These are phyloP conservation scores for Mucor saturninus DNA, from an alignment of 371 early-diverging fungal species.

Conservation along the genomic window DNA sequence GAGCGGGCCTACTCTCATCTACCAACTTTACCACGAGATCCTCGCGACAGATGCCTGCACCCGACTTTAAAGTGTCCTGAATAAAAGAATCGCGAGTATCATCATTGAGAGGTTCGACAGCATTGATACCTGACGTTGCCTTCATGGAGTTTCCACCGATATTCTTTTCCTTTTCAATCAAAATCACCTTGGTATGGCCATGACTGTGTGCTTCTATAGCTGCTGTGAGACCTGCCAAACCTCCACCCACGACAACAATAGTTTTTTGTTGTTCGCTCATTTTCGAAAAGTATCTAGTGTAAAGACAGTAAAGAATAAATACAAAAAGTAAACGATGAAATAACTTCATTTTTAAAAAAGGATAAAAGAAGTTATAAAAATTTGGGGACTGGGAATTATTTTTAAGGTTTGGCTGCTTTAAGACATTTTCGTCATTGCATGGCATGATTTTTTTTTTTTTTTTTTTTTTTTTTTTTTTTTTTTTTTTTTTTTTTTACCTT, in stretches of 20 bases:
- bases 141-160: slow-evolving; percentile 82
- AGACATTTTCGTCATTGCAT: slow-evolving; percentile 2
- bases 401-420: neutral
- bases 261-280: slow-evolving; percentile 23
- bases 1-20: slow-evolving; percentile 68
- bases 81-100: slow-evolving; percentile 73
- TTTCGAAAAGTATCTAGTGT: slow-evolving; percentile 10
- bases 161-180: slow-evolving; percentile 80
- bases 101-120: slow-evolving; percentile 63
- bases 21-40: slow-evolving; percentile 65
- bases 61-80: slow-evolving; percentile 76
- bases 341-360: slow-evolving; percentile 9
- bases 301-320: slow-evolving; percentile 20
- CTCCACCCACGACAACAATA: slow-evolving; percentile 75
- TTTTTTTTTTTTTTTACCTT: slow-evolving; percentile 9
- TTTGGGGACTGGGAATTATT: slow-evolving; percentile 1
- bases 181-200: slow-evolving; percentile 61
- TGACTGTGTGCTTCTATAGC: slow-evolving; percentile 73
- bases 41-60: slow-evolving; percentile 63
- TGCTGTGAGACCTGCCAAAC: slow-evolving; percentile 82
- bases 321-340: slow-evolving; percentile 19
- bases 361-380: slow-evolving; percentile 3
- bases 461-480: slow-evolving; percentile 13
- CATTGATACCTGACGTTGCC: slow-evolving; percentile 89
- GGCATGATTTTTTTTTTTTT: slow-evolving; percentile 26